phyloP scores from a whole-genome alignment of 2,329 filamentous ascomycete genomes.

The Botrytis tulipae region DNA sequence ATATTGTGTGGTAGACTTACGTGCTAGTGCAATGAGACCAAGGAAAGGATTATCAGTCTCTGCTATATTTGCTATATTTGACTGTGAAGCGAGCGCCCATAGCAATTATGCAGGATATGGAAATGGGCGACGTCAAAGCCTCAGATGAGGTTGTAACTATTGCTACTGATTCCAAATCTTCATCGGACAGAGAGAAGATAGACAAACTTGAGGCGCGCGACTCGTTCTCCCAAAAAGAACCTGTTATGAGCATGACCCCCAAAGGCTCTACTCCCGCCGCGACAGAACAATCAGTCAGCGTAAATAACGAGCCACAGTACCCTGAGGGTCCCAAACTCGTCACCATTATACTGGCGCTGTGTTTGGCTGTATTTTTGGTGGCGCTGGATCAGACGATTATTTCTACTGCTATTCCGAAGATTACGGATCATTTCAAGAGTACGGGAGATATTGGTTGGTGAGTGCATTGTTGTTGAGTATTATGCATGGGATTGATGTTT shows the following conservation, averaged over 20 bases:
- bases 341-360: conserved; percentile 34
- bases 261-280: neutral
- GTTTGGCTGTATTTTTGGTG: conserved; percentile 35
- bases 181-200: neutral
- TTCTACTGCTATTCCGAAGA: conserved; percentile 42
- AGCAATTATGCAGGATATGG: neutral
- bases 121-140: neutral
- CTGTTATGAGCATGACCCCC: neutral
- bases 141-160: neutral
- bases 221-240: neutral
- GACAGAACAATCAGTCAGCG: neutral
- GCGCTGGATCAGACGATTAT: conserved; percentile 39
- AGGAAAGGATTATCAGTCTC: neutral
- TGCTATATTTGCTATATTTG: neutral
- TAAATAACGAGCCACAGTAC: neutral
- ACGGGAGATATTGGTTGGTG: conserved; percentile 47
- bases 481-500: neutral
- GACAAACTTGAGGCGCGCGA: neutral
- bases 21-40: neutral
- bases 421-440: conserved; percentile 42
- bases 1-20: neutral
- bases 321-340: conserved; percentile 28
- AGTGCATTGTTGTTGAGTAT: conserved; percentile 29
- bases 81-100: neutral
- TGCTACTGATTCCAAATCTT: neutral